These are phyloP conservation scores for Epichloe hybrida DNA, from an alignment of 2,329 filamentous ascomycete species.

Conservation along the genomic window DNA sequence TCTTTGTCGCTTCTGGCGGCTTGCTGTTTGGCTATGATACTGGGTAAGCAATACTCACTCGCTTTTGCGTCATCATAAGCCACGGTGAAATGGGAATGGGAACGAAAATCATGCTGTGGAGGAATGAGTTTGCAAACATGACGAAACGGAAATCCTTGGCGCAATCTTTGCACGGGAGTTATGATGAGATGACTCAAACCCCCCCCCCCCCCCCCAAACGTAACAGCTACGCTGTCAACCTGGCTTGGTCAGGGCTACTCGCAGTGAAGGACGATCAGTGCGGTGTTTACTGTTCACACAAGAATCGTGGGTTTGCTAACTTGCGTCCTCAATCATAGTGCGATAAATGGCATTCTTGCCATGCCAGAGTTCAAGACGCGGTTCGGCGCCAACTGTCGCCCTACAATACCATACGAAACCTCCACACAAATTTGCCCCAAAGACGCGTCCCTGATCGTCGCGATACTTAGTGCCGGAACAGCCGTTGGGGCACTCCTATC, in stretches of 20 bases:
- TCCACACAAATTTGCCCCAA: constrained; percentile 35
- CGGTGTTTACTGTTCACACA: neutral
- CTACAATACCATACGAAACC: constrained; percentile 17
- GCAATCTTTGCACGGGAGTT: too few relatives aligned
- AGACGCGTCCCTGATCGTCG: constrained; percentile 61
- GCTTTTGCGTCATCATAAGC: too few relatives aligned
- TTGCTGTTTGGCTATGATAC: constrained; percentile 59
- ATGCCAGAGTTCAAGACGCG: constrained; percentile 53
- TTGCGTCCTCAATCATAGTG: constrained; percentile 25
- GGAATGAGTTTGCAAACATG: too few relatives aligned
- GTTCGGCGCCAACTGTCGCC: constrained; percentile 41
- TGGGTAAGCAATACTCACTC: constrained; percentile 34
- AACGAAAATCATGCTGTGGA: too few relatives aligned
- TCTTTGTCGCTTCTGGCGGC: constrained; percentile 57
- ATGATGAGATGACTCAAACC: too few relatives aligned
- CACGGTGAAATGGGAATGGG: too few relatives aligned
- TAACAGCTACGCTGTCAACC: too few relatives aligned
- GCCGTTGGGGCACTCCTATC: constrained; percentile 59
- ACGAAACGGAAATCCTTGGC: too few relatives aligned
- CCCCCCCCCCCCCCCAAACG: too few relatives aligned
- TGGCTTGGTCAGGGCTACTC: too few relatives aligned
- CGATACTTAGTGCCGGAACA: constrained; percentile 71
- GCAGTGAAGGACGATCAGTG: too few relatives aligned
- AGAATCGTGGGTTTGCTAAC: neutral
- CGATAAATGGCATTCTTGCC: constrained; percentile 58